Evolutionary conservation across 1,284 basidiomycete genomes (phyloP).

Genomic region (Pseudomicrostroma phylloplanum): DNA sequence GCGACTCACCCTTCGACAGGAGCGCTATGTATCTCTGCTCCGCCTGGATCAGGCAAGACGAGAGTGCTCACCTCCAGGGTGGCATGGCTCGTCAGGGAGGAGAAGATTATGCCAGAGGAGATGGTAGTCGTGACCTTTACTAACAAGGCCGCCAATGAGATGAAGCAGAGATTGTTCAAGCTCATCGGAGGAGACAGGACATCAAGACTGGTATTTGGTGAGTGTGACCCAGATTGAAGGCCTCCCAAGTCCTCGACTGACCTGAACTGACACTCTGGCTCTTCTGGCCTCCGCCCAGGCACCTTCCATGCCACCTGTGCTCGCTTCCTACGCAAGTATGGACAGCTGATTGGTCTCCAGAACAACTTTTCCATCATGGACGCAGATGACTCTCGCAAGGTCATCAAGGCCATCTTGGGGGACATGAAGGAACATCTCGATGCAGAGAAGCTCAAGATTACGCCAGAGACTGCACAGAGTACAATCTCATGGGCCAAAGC

Average conservation of each 20-base stretch:
- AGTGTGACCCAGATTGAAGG: constrained; percentile 41
- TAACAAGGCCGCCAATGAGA: constrained; percentile 84
- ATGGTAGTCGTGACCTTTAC: constrained; percentile 49
- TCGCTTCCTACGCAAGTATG: constrained; percentile 64
- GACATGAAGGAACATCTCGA: constrained; percentile 55
- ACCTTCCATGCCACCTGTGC: constrained; percentile 81
- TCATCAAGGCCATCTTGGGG: constrained; percentile 63
- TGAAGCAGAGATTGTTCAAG: constrained; percentile 66
- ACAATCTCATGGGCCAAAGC: constrained; percentile 77
- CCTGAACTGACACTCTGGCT: constrained; percentile 15
- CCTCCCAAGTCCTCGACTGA: neutral
- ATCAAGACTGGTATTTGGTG: constrained; percentile 57
- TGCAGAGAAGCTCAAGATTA: constrained; percentile 62
- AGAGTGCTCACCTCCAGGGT: constrained; percentile 44
- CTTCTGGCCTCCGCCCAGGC: constrained; percentile 54
- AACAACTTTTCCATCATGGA: constrained; percentile 79
- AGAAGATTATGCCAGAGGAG: constrained; percentile 32
- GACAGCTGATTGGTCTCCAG: constrained; percentile 60
- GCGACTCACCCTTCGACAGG: constrained; percentile 30
- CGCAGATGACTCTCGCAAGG: constrained; percentile 69
- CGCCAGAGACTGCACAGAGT: constrained; percentile 60
- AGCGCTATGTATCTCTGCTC: constrained; percentile 47
- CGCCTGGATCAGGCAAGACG: constrained; percentile 49
- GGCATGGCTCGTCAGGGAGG: constrained; percentile 41
- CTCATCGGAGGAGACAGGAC: constrained; percentile 66